Evolutionary conservation across 441 rosid genomes (phyloP), one percentile per base, ranked within the genome.

Genomic region (Syzygium syzygioides): DNA sequence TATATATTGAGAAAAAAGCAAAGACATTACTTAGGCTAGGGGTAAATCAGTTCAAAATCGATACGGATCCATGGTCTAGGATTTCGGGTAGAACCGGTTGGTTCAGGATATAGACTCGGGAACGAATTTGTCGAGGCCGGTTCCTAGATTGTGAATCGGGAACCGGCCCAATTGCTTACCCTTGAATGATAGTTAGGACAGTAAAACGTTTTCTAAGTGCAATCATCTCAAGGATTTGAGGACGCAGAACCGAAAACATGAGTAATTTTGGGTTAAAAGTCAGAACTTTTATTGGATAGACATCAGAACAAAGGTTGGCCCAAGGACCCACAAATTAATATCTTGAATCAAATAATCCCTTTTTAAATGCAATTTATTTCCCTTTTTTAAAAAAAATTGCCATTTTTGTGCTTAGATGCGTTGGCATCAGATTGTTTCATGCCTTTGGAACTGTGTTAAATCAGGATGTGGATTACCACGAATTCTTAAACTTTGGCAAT

Each of bases 101-200:
- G 26, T 37, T 37, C 9, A 1, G 17, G n/a, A 13, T 3, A 19
- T 8, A 34, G 45, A 57, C 1, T 5, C 4, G 28, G 26, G 41
- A 71, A 71, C 12, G 50, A 37, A 71, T 0, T 6, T 3, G 13
- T 71, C 0, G 5, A 3, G 3, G 6, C 2, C 2, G 1, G 26
- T 0, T 71, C 26, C 48, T 9, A 11, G 0, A 11, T 37, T 20
- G 8, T 11, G 1, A 34, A 71, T 8, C 6, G 9, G 48, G 66
- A 25, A 71, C 50, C 1, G 50, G 50, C 48, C 50, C 50, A 2
- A 20, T 4, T 34, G 25, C 60, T 4, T 14, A 18, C 48, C 14
- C 48, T 26, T 68, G 19, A 19, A 18, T 30, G 41, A 30, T 66
- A 4, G 76, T 32, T 66, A 15, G 41, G 41, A 34, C 76, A 17